Base-by-base conservation (phyloP, 495 filamentous ascomycete genomes). In the Ramalina intermedia region DNA sequence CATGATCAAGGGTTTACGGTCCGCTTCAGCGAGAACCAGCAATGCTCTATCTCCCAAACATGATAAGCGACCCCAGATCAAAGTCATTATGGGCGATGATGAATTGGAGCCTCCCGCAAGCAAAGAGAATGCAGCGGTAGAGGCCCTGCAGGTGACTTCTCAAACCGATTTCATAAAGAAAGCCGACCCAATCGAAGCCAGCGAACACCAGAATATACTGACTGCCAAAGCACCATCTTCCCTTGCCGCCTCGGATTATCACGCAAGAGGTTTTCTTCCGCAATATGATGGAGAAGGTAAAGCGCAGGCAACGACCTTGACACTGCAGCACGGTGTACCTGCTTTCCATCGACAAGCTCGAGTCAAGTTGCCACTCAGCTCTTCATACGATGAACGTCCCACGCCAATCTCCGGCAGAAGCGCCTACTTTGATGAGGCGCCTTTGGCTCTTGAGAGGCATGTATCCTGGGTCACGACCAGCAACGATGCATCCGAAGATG, bases 261-360 rank as follows among this genome's bases (percentile, higher is more conserved):
- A 65, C 49, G 64, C 57, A 13, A 61, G 63, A 43, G 63, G 56
- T 1, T 57, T 55, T 37, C 49, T 65, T 11, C 61, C 60, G 45
- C 55, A 51, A 21, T 58, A 57, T 35, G 62, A 63, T 29, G 59
- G 60, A 18, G 47, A 47, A 2, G 57, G 50, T 9, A 60, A 58
- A 20, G 23, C 20, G 13, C 39, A 55, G 21, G 37, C 43, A 21
- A 47, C 39, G 18, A 47, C 45, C 17, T 36, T 51, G 2, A 27
- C 23, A 41, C 43, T 42, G 2, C 48, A 44, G 11, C 48, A 27
- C n/a, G 43, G 48, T 17, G 26, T 27, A 17, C n/a, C 44, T 20
- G 8, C 44, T 14, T 47, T 35, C n/a, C 44, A 47, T 35, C 44
- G 44, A 17, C 24, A 36, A 47, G 44, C 44, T 27, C 33, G 37